Percentiles rank a stretch among this genome's conserved stretches.
These are phyloP conservation scores for Aspergillus texensis DNA, from an alignment of 2,329 filamentous ascomycete species.

Conservation along the genomic window DNA sequence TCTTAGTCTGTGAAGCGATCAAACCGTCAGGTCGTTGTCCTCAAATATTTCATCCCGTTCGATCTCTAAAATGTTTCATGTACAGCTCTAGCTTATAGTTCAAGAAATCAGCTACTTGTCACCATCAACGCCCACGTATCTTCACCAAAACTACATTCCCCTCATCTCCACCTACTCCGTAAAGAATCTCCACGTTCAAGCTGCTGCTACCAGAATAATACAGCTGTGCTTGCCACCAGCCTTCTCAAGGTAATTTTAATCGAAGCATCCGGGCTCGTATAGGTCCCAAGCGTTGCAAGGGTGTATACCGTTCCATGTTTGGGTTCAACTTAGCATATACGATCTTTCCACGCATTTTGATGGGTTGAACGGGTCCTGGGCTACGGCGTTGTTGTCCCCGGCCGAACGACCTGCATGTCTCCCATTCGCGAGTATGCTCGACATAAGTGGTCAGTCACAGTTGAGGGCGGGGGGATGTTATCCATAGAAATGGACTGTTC, in stretches of 20 bases:
- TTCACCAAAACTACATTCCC: neutral
- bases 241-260: too few species aligned
- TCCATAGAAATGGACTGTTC: neutral
- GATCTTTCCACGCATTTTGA: neutral
- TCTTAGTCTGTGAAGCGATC: too few species aligned
- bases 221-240: too few species aligned
- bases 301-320: neutral
- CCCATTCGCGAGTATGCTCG: neutral
- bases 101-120: too few species aligned
- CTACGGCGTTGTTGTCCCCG: neutral
- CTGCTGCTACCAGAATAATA: too few species aligned
- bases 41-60: too few species aligned
- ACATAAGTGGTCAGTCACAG: neutral
- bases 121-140: neutral
- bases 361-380: neutral
- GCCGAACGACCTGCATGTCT: neutral
- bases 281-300: too few species aligned
- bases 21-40: too few species aligned
- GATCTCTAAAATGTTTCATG: too few species aligned
- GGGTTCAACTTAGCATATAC: neutral
- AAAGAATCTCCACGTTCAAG: too few species aligned
- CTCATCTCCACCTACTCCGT: neutral
- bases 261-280: too few species aligned
- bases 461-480: neutral
- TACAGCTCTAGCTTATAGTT: too few species aligned